Base-by-base conservation (phyloP, 331 rosid genomes). In the Stylosanthes scabra region DNA sequence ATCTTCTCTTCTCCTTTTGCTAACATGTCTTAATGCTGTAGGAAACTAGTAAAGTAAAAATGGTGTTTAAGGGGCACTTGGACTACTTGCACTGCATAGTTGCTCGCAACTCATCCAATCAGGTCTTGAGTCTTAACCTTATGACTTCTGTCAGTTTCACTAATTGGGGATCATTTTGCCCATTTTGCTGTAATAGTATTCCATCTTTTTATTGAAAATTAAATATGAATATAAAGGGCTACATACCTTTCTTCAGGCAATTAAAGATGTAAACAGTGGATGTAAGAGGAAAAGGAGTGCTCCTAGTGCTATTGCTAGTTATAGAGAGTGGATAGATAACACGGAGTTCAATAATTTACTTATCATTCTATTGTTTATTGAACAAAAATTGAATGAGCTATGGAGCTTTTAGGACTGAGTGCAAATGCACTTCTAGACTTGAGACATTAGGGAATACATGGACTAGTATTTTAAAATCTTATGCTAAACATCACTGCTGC, bases 31-130 rank as follows among this genome's bases (percentile, higher is more conserved):
- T 51, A 60, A 73, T 59, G 52, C 58, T 88, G 54, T 65, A 94
- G 97, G 99, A 84, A 81, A 83, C 88, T 54, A 86, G 97, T 58
- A 84, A 90, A 84, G 70, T 89, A 66, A 94, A 89, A 84, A 84
- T 74, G 88, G 77, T 80, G 45, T 94, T 86, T 71, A 91, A 88
- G 88, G 99, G 99, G 59, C 99, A 94, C 81, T 76, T 70, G 49
- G 96, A 91, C 73, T 94, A 89, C 84, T 84, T 94, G 89, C 99
- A 91, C 79, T 86, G 96, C 63, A 73, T 94, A 73, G 93, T 83
- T 78, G 93, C 95, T 51, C 88, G 95, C 63, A 94, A 90, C 85
- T 80, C 95, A 62, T 83, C 86, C 69, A 79, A 86, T 86, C 99
- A 89, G 96, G 98, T 93, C 1, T 60, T 68, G 60, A 50, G 65